Evolutionary conservation across 1,284 basidiomycete genomes (phyloP).

Genomic region (Apiotrichum siamense): DNA sequence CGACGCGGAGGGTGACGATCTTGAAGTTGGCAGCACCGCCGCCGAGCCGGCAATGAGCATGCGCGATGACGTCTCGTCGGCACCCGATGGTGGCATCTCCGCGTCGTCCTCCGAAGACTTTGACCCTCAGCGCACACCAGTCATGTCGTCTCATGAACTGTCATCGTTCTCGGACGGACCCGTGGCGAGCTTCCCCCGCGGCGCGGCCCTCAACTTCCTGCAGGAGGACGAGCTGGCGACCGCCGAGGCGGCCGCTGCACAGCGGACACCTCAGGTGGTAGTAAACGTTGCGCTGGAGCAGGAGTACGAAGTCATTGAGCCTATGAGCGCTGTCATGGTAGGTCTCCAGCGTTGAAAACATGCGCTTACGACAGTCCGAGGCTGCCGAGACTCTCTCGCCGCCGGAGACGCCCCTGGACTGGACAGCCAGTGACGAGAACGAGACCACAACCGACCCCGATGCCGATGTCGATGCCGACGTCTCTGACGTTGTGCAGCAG

Average conservation of each 20-base stretch:
- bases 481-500: neutral
- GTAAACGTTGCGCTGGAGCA: conserved; percentile 7
- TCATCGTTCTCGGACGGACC: conserved; percentile 10
- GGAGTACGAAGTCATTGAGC: conserved; percentile 25
- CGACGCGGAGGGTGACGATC: neutral
- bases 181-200: neutral
- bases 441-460: conserved; percentile 18
- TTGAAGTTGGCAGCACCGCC: neutral
- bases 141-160: neutral
- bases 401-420: conserved; percentile 18
- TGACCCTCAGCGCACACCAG: conserved; percentile 11
- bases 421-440: conserved; percentile 25
- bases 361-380: neutral
- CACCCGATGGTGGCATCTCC: neutral
- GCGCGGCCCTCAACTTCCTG: conserved; percentile 36
- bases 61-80: neutral
- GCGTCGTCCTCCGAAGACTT: no score
- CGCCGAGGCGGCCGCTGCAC: conserved; percentile 11
- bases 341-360: neutral
- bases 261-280: conserved; percentile 14
- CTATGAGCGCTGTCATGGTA: neutral
- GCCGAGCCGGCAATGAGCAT: conserved; percentile 5
- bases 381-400: conserved; percentile 1
- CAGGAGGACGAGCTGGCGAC: conserved; percentile 40
- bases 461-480: neutral